phyloP scores from a whole-genome alignment of 2,329 filamentous ascomycete species.

The Chaetomiaceae sp. region DNA sequence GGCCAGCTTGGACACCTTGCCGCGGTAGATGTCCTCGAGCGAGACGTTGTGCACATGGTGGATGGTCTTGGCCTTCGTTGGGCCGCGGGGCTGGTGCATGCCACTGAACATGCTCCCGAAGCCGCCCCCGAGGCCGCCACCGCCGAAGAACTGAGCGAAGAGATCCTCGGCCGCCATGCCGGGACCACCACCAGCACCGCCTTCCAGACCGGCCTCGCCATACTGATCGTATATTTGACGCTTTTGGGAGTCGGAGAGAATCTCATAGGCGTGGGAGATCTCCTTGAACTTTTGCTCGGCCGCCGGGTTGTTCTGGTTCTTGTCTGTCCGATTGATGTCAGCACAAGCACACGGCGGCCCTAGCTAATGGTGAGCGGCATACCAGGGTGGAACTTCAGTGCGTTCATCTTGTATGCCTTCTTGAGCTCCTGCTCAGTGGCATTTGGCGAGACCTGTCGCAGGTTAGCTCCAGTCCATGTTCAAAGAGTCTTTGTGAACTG shows the following conservation, averaged over 20 bases:
- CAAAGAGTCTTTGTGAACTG: neutral
- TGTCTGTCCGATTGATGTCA: conserved; percentile 54
- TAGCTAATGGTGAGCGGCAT: conserved; percentile 30
- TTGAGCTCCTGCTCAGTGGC: conserved; percentile 83
- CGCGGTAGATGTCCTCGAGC: conserved; percentile 94
- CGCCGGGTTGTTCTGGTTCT: conserved; percentile 89
- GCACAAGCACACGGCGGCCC: neutral
- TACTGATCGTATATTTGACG: conserved; percentile 91
- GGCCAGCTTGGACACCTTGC: conserved; percentile 95
- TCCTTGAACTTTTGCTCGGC: conserved; percentile 99
- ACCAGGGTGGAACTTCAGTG: conserved; percentile 81
- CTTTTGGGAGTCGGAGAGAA: conserved; percentile 88
- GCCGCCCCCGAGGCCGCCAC: conserved; percentile 63
- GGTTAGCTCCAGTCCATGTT: conserved; percentile 8
- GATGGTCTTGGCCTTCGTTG: conserved; percentile 86
- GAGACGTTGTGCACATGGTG: conserved; percentile 98
- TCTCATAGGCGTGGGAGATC: conserved; percentile 89
- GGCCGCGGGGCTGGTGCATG: conserved; percentile 73
- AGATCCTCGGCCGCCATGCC: conserved; percentile 96
- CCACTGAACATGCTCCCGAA: conserved; percentile 73
- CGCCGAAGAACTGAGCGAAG: conserved; percentile 94
- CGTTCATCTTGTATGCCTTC: conserved; percentile 80
- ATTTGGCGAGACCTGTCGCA: conserved; percentile 62
- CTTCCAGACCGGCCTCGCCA: conserved; percentile 93
- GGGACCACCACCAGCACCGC: conserved; percentile 63